Base-by-base conservation (phyloP, 345 rosid species). In the Corymbia maculata region DNA sequence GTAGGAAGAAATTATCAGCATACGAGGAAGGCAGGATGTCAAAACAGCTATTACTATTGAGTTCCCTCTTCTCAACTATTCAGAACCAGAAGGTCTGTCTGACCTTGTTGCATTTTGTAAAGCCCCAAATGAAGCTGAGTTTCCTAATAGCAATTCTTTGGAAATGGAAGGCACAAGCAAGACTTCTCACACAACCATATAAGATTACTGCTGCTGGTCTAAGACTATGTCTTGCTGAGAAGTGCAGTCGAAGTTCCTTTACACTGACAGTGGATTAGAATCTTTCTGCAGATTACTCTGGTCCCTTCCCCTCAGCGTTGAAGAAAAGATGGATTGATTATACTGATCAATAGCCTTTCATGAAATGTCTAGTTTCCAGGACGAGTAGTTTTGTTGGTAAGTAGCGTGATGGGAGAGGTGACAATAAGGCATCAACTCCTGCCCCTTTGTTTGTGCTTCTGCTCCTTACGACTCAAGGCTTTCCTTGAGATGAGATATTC, bases 1-100 rank as follows among this genome's bases (percentile, higher is more conserved):
- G 61, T 55, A 21, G 2, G 61, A 22, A 55, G 61, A 55, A 55
- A 55, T 55, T 55, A 22, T 55, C 28, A 55, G 61, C 12, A 55
- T 55, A 4, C 5, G 22, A 55, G 61, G 61, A 21, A 55, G 61
- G 28, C 2, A 4, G 0, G 59, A 53, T 53, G 59, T 7, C 26
- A 0, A 7, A 7, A 53, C 59, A 53, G 26, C 10, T 53, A 19
- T 19, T 53, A 24, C 19, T 9, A 55, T 55, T 1, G 0, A 55
- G 28, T 22, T 55, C 61, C 61, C 61, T 0, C 2, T 5, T 55
- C 61, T 55, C 28, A 0, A 0, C 1, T 0, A 0, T 21, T 55
- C 19, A 55, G 0, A 8, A 22, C 61, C 22, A 0, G 5, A 0
- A 55, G 12, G 1, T 55, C 61, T 55, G 61, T 22, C 61, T 55